Evolutionary conservation across 768 basidiomycete genomes (phyloP).

Genomic region (Suillus cothurnatus): DNA sequence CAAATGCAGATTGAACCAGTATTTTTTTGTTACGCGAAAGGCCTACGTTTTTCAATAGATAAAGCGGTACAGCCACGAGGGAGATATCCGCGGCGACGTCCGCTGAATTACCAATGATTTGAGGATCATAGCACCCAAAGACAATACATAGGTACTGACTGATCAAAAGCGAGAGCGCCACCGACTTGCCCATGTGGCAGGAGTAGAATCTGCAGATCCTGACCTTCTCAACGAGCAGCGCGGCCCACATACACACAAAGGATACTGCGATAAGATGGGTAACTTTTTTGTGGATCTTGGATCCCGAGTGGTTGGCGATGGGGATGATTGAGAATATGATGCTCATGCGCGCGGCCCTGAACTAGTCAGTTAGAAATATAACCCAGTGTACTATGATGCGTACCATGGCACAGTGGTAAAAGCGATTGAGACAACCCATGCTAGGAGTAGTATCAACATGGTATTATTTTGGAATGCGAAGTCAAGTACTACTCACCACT

Average conservation of each 20-base stretch:
- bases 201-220: slow-evolving; percentile 4
- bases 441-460: neutral
- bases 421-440: slow-evolving; percentile 18
- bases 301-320: slow-evolving; percentile 12
- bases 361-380: slow-evolving; percentile 2
- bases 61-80: slow-evolving; percentile 23
- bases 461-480: slow-evolving; percentile 1
- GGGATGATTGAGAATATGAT: slow-evolving; percentile 27
- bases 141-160: slow-evolving; percentile 17
- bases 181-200: slow-evolving; percentile 9
- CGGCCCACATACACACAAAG: slow-evolving; percentile 29
- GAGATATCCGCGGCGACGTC: slow-evolving; percentile 20
- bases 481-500: slow-evolving; percentile 13
- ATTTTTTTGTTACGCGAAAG: slow-evolving; percentile 18
- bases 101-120: slow-evolving; percentile 14
- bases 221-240: slow-evolving; percentile 18
- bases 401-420: slow-evolving; percentile 27
- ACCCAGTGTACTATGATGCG: neutral
- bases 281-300: slow-evolving; percentile 10
- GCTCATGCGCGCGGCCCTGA: slow-evolving; percentile 28
- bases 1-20: slow-evolving; percentile 23
- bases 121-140: neutral
- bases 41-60: slow-evolving; percentile 10
- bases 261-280: slow-evolving; percentile 11
- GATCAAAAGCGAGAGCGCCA: slow-evolving; percentile 22